Base-by-base conservation (phyloP, 2,329 filamentous ascomycete species). In the Pseudonectria foliicola region DNA sequence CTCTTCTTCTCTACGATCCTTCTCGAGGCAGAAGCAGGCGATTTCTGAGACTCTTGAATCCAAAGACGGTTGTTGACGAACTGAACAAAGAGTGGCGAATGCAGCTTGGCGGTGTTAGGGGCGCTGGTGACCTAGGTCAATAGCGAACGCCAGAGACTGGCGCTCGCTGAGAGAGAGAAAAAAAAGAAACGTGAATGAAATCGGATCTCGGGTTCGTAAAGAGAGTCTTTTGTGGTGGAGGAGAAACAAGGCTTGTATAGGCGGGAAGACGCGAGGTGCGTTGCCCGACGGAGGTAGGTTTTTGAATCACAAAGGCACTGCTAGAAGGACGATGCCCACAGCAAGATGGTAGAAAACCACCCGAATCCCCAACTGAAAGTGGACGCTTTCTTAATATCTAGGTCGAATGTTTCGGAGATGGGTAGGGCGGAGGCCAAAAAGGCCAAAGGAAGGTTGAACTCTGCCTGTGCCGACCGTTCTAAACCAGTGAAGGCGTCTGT, bases 71-170 rank as follows among this genome's bases (percentile, higher is more conserved):
- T 52, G 45, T 66, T 64, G 32, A 67, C 66, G 53, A 74, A 66
- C 57, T 75, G 72, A 59, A 80, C 67, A 60, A 82, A 80, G 52
- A 83, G 73, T 64, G 77, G 77, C 48, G 79, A 84, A 79, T 83
- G 78, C 78, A 79, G 70, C 57, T 78, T 81, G 73, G 57, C 75
- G 74, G 63, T 62, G 50, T 57, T 35, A 33, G 48, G 34, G 42
- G 40, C 33, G 33, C 26, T 21, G 15, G 29, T 16, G 16, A 12
- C 8, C 18, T 21, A n/a, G 18, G 8, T 21, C 18, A 25, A 34
- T 35, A 16, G 29, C 30, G 34, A 30, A 37, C 30, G 25, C 27
- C 11, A 14, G 25, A 28, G 12, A 29, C 7, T 13, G 25, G 16
- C 33, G 36, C 24, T 24, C 31, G 12, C n/a, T 25, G 12, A 23